Evolutionary conservation across 768 basidiomycete genomes (phyloP).

Genomic region (Termitomyces sp.): DNA sequence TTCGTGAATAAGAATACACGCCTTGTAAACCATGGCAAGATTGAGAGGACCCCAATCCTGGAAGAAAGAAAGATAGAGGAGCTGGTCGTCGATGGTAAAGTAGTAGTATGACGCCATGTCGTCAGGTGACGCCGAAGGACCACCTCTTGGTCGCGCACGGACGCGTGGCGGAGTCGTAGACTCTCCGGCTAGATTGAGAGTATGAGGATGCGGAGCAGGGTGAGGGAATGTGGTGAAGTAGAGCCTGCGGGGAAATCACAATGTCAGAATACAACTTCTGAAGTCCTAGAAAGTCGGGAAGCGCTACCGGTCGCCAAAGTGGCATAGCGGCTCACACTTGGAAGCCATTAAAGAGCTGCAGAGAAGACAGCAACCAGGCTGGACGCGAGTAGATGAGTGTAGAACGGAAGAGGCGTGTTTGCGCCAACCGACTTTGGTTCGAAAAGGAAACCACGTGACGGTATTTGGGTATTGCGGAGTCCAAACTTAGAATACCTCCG

Average conservation of each 20-base stretch:
- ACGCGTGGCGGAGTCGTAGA: slow-evolving; percentile 57
- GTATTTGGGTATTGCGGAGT: slow-evolving; percentile 13
- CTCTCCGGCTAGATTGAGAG: slow-evolving; percentile 61
- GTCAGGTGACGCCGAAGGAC: slow-evolving; percentile 67
- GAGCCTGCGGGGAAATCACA: slow-evolving; percentile 46
- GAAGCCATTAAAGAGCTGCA: slow-evolving; percentile 36
- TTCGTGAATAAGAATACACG: slow-evolving; percentile 89
- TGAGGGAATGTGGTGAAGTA: slow-evolving; percentile 89
- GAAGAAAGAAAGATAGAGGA: slow-evolving; percentile 91
- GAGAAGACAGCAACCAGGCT: slow-evolving; percentile 17
- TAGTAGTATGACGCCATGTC: slow-evolving; percentile 80
- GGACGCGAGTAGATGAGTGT: slow-evolving; percentile 19
- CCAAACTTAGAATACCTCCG: neutral
- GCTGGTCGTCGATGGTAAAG: slow-evolving; percentile 91
- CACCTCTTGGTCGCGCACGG: slow-evolving; percentile 56
- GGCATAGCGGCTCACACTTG: slow-evolving; percentile 75
- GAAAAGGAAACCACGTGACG: slow-evolving; percentile 24
- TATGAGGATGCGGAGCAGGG: slow-evolving; percentile 64
- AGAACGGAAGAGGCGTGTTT: slow-evolving; percentile 25
- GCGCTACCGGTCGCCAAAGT: slow-evolving; percentile 73
- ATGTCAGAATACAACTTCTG: slow-evolving; percentile 14
- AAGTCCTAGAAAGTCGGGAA: slow-evolving; percentile 6
- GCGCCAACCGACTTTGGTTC: slow-evolving; percentile 16
- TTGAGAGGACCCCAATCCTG: slow-evolving; percentile 94
- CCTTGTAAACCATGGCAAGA: slow-evolving; percentile 90